Base-by-base conservation (phyloP, 2,329 filamentous ascomycete species). In the Stagonosporopsis vannaccii region DNA sequence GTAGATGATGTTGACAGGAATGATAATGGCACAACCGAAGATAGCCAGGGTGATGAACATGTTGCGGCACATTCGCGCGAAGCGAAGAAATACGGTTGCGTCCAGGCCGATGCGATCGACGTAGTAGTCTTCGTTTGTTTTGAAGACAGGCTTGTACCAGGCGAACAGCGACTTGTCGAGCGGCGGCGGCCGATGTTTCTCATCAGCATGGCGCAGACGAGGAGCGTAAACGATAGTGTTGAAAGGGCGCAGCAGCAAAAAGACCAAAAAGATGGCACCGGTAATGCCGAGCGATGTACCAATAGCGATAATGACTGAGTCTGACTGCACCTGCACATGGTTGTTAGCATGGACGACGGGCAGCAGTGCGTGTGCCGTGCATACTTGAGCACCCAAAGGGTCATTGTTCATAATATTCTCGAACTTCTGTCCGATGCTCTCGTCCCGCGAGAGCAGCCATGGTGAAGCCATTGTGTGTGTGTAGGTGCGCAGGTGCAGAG, bases 171-270 rank as follows among this genome's bases (percentile, higher is more conserved):
- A 90, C 71, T 90, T 96, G 52, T 90, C 91, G 68, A 98, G 84
- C 0, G 90, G 87, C 12, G 95, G 95, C 17, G 94, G 95, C 9
- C 90, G 86, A 79, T 97, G 92, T 76, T 90, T 92, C 65, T 92
- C 87, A 75, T 98, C 94, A 73, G 92, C 90, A 81, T 97, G 89
- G 75, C 96, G 96, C 44, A 96, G 82, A 74, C 96, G 94, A 36
- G 95, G 95, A 3, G 95, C 93, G 78, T 99, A 99, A 43, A 99
- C 91, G 66, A 94, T 85, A 52, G 89, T 90, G 76, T 98, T 94
- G 77, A 93, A 92, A 5, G 95, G 95, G 58, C 95, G 90, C 51
- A 98, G 82, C 67, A 97, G 81, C 60, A 92, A 97, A 82, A 98
- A 99, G 62, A 87, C 78, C 56, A 96, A 74, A 60, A 91, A 88